phyloP scores from a whole-genome alignment of 106 monocot species.

The Triglochin maritima region DNA sequence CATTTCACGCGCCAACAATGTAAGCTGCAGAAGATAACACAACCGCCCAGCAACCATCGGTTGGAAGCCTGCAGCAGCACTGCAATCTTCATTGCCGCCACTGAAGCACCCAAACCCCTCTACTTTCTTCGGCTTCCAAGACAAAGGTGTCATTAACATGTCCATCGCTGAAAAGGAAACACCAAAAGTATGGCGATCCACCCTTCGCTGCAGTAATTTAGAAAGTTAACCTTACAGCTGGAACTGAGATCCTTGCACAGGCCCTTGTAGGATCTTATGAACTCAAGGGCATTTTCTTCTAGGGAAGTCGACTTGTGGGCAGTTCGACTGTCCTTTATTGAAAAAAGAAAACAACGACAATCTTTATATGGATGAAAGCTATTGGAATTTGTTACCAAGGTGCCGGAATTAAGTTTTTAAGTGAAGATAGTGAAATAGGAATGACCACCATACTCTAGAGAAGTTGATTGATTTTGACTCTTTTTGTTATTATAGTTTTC shows the following conservation, averaged over 20 bases:
- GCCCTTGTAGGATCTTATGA: constrained; percentile 75
- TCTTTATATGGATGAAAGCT: neutral
- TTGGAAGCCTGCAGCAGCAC: constrained; percentile 1
- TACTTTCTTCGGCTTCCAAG: constrained; percentile 33
- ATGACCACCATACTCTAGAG: neutral
- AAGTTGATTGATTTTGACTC: too few species aligned
- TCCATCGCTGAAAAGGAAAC: constrained; percentile 67
- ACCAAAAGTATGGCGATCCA: constrained; percentile 80
- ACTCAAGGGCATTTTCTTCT: constrained; percentile 60
- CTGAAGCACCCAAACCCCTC: constrained; percentile 71
- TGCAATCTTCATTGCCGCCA: constrained; percentile 75
- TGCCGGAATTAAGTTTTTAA: neutral
- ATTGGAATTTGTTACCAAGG: too few species aligned
- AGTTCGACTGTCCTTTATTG: constrained; percentile 63
- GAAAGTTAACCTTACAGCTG: constrained; percentile 51
- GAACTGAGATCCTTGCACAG: constrained; percentile 48
- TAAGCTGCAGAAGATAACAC: neutral
- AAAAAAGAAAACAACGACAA: neutral
- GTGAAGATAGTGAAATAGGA: neutral
- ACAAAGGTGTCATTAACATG: constrained; percentile 50
- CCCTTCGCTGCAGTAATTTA: constrained; percentile 56
- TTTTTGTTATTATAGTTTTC: too few species aligned
- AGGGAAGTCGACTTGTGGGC: constrained; percentile 52
- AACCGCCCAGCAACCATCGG: neutral
- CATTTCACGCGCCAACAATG: too few species aligned